phyloP scores from a whole-genome alignment of 176 grass and related monocot species.

The Rhynchospora pubera region DNA sequence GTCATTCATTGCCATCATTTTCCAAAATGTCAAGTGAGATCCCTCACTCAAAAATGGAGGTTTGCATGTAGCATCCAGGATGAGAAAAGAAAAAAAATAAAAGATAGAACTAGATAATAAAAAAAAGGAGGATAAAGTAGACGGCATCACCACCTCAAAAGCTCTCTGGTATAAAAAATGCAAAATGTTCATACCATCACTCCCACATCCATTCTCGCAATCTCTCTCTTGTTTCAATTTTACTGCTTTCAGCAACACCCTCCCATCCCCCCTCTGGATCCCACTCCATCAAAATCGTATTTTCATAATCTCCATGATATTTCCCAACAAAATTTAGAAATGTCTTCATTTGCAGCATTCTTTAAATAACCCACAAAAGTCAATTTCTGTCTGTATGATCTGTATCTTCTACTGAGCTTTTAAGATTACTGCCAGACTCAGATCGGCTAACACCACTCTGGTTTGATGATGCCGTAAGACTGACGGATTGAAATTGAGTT shows the following conservation, averaged over 20 bases:
- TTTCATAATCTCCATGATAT: conserved; percentile 9
- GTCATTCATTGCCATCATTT: conserved; percentile 23
- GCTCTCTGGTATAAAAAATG: conserved; percentile 2
- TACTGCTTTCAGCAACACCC: conserved; percentile 4
- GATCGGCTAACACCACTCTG: conserved; percentile 12
- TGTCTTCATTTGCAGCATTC: conserved; percentile 6
- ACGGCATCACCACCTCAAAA: background rate
- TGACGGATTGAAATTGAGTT: conserved; percentile 23
- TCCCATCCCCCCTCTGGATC: background rate
- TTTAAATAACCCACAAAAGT: background rate
- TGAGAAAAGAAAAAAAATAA: conserved; percentile 4
- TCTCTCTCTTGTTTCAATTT: background rate
- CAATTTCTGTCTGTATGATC: conserved; percentile 20
- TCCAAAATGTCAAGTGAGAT: conserved; percentile 23
- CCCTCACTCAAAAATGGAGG: conserved; percentile 30
- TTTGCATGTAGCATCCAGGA: conserved; percentile 21
- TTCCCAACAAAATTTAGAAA: conserved; percentile 18
- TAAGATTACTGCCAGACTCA: conserved; percentile 22
- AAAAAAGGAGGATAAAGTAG: background rate
- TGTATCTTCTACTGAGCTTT: conserved; percentile 9
- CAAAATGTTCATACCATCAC: conserved; percentile 13
- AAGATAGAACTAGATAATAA: background rate
- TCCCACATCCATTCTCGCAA: background rate
- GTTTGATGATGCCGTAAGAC: background rate
- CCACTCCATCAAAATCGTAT: background rate